phyloP scores from a whole-genome alignment of 176 grass and related monocot species.

The Lolium rigidum region DNA sequence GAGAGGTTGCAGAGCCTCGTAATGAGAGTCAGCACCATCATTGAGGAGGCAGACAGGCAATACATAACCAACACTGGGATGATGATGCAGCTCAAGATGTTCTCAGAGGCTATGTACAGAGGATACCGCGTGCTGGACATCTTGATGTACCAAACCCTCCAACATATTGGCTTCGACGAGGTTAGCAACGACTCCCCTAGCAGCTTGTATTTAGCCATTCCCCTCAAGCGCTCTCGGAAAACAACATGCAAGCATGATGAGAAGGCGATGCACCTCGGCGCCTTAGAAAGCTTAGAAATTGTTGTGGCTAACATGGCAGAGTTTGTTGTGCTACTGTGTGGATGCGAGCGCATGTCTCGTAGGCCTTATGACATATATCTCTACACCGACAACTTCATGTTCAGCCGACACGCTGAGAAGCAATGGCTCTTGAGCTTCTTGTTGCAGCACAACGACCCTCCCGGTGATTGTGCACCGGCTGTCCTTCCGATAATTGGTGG shows the following conservation, averaged over 20 bases:
- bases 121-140: neutral
- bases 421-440: too few species aligned
- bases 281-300: too few species aligned
- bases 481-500: too few species aligned
- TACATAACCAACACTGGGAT: neutral
- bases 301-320: too few species aligned
- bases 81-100: neutral
- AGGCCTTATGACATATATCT: too few species aligned
- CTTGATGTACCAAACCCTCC: neutral
- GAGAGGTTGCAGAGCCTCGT: neutral
- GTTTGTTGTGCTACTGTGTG: too few species aligned
- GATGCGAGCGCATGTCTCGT: too few species aligned
- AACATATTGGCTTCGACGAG: neutral
- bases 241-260: neutral
- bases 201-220: neutral
- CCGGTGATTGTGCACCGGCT: too few species aligned
- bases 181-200: neutral
- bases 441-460: too few species aligned
- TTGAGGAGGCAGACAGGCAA: neutral
- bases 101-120: neutral
- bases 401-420: too few species aligned
- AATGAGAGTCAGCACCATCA: neutral
- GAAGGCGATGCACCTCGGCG: neutral
- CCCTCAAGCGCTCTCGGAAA: neutral
- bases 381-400: too few species aligned